phyloP scores from a whole-genome alignment of 2,329 filamentous ascomycete genomes.

The Aschersonia sp. region DNA sequence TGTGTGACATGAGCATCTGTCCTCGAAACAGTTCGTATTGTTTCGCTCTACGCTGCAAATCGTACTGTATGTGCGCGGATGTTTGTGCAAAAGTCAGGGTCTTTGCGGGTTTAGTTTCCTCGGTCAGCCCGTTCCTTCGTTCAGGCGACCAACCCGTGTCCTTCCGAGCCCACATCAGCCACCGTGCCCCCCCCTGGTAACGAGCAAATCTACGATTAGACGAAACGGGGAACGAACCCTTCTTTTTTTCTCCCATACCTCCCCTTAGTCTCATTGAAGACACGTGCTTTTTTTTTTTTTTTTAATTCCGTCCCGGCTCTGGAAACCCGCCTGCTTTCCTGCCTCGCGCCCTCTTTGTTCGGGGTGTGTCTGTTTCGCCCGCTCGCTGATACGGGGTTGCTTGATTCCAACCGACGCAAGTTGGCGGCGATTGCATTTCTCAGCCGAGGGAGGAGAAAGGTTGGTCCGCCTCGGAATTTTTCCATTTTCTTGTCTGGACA shows the following conservation, averaged over 20 bases:
- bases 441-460: neutral
- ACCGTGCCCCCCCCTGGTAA: neutral
- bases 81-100: too few species aligned
- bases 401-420: neutral
- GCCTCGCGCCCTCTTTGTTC: neutral
- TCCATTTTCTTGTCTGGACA: neutral
- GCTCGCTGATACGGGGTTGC: neutral
- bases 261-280: too few species aligned
- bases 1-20: too few species aligned
- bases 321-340: too few species aligned
- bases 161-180: slow-evolving; percentile 2
- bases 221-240: neutral
- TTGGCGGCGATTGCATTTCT: neutral
- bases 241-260: neutral
- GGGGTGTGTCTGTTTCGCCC: neutral
- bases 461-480: neutral
- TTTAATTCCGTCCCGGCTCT: too few species aligned
- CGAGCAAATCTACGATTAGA: neutral
- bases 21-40: too few species aligned
- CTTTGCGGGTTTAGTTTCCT: neutral
- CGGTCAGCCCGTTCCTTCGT: neutral
- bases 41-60: too few species aligned
- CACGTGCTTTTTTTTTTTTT: too few species aligned
- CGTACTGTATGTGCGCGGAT: too few species aligned
- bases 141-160: neutral